Percentiles rank a stretch among this genome's conserved stretches.
Evolutionary conservation across 73 alveolate genomes (phyloP).

Genomic region (Paramecium primaurelia): DNA sequence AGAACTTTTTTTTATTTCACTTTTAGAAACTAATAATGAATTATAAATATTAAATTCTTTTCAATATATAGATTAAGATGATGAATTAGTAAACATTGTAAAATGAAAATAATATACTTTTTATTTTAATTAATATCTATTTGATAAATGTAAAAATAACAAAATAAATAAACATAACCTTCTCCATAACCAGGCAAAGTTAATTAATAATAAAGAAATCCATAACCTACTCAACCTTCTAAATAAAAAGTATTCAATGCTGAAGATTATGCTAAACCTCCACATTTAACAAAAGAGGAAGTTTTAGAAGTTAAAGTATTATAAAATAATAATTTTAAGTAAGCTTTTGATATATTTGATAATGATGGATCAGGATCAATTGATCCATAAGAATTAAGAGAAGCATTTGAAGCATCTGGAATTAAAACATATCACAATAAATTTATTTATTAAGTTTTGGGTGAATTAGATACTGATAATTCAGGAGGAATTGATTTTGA

Average conservation of each 20-base stretch:
- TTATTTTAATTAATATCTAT: neutral
- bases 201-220: neutral
- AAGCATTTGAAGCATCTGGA: conserved; percentile 89
- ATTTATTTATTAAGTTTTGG: conserved; percentile 86
- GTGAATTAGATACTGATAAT: conserved; percentile 89
- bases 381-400: conserved; percentile 92
- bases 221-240: neutral
- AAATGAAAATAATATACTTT: neutral
- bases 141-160: neutral
- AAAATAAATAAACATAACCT: neutral
- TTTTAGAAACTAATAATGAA: neutral
- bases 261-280: conserved; percentile 70
- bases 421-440: conserved; percentile 84
- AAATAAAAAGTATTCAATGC: conserved; percentile 16
- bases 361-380: conserved; percentile 88
- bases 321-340: neutral
- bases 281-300: conserved; percentile 86
- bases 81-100: neutral
- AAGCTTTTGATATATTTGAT: conserved; percentile 95
- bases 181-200: neutral
- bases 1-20: neutral
- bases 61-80: neutral
- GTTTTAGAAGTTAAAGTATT: conserved; percentile 81
- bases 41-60: neutral
- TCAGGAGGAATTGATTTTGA: conserved; percentile 93